Percentiles rank a stretch among this genome's conserved stretches.
phyloP scores from a whole-genome alignment of 2,329 filamentous ascomycete genomes.

The Arthrobotrys conoides region DNA sequence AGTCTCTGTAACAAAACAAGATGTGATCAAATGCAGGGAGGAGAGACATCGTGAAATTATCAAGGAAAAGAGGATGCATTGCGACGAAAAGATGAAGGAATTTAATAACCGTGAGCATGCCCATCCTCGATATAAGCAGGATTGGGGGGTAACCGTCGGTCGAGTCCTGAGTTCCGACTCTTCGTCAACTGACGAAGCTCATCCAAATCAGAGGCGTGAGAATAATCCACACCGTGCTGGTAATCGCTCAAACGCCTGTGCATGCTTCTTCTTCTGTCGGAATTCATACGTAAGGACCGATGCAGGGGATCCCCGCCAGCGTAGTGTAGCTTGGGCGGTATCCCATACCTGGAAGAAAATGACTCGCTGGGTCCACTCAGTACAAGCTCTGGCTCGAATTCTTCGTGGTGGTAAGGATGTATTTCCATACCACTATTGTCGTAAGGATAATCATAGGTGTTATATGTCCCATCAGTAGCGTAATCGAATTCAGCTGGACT shows the following conservation, averaged over 20 bases:
- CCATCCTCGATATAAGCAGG: conserved; percentile 57
- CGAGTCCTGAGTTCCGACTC: conserved; percentile 54
- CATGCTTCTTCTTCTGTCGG: conserved; percentile 57
- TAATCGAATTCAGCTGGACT: conserved; percentile 53
- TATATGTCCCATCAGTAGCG: conserved; percentile 41
- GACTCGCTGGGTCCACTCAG: conserved; percentile 59
- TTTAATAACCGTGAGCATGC: not conserved
- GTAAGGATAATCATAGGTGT: conserved; percentile 51
- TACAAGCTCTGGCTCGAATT: conserved; percentile 58
- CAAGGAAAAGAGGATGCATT: conserved; percentile 5
- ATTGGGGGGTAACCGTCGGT: conserved; percentile 58
- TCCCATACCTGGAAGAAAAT: conserved; percentile 59
- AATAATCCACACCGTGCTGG: conserved; percentile 44
- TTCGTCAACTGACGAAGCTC: conserved; percentile 56
- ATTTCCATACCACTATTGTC: conserved; percentile 60
- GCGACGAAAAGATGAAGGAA: conserved; percentile 1
- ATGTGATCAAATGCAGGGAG: conserved; percentile 4
- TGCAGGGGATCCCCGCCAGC: conserved; percentile 59
- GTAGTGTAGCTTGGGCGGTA: conserved; percentile 58
- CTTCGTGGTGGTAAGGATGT: conserved; percentile 60
- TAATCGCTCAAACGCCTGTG: conserved; percentile 57
- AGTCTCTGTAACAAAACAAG: not conserved
- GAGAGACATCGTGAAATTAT: not conserved
- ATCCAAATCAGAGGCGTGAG: conserved; percentile 43
- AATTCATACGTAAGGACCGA: conserved; percentile 60